A percentile compares a stretch with the other conserved stretches of the same genome.
These are phyloP conservation scores for Curvularia sp. DNA, from an alignment of 2,329 filamentous ascomycete species.

Conservation along the genomic window DNA sequence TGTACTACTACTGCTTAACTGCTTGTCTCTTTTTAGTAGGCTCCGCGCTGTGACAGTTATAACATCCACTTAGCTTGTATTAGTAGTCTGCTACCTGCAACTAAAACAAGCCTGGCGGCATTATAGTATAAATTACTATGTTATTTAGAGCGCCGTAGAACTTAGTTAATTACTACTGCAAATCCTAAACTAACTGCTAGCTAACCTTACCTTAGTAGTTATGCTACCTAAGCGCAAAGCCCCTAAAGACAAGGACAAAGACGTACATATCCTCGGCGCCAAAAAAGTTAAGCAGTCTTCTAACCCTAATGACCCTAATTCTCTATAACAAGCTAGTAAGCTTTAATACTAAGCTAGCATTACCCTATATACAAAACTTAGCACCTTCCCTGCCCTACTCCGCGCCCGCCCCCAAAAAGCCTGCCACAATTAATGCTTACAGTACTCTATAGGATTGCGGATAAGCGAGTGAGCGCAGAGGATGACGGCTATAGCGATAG, in stretches of 20 bases:
- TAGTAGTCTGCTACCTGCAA: background rate
- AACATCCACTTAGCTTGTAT: background rate
- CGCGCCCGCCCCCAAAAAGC: background rate
- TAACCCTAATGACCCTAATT: background rate
- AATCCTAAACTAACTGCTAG: background rate
- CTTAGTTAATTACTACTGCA: background rate
- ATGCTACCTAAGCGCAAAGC: background rate
- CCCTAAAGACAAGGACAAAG: background rate
- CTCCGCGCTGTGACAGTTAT: background rate
- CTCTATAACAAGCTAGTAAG: background rate
- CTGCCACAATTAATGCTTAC: conserved; percentile 41
- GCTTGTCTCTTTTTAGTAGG: too few relatives aligned
- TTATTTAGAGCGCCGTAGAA: background rate
- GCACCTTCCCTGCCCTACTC: background rate
- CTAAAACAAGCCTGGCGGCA: background rate
- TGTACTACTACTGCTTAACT: too few relatives aligned
- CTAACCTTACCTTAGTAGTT: background rate
- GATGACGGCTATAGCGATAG: conserved; percentile 19
- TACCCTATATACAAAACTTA: background rate
- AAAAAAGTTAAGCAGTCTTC: background rate
- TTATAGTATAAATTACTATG: background rate
- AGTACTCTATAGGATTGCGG: conserved; percentile 24
- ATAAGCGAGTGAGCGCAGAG: conserved; percentile 27
- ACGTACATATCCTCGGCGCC: background rate
- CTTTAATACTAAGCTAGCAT: background rate